Base-by-base conservation (phyloP, 192 early-diverging fungal genomes). In the Backusella macrospora region DNA sequence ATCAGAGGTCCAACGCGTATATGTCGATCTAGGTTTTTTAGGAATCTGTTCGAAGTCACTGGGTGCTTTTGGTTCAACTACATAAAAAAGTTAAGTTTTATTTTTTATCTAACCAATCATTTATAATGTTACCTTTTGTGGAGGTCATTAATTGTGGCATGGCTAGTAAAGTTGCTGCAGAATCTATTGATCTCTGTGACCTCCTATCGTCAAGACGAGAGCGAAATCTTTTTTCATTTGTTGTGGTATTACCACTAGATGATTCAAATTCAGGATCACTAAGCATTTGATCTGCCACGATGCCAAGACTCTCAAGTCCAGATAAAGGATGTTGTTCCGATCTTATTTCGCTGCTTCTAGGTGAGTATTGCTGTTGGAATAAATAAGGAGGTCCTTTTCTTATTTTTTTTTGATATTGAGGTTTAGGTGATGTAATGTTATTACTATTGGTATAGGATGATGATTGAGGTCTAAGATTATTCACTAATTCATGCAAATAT, bases 231-330 rank as follows among this genome's bases (percentile, higher is more conserved):
- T 45, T 42, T n/a, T 72, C 71, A 4, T 63, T 64, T 13, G 62
- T 12, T 18, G 43, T 15, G 13, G 15, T 16, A 18, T 10, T 44
- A 13, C 43, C 14, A n/a, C 15, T 45, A 4, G 52, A 72, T 12
- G 42, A 49, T 29, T 72, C 49, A 18, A 73, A 75, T 47, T 80
- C 78, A 16, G 73, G 76, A 39, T 81, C 76, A 55, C 62, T 82
- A 1, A 82, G 69, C 80, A 82, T 78, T 63, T 82, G 80, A 21
- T 82, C 76, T 18, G 80, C 80, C 0, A 82, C 62, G 8, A 82
- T 76, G 15, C 76, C 80, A 4, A 82, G 47, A 45, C 74, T 78
- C 37, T 82, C 80, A 7, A 82, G 43, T 6, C 76, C 80, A 46
- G 80, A 82, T 16, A 68, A 34, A 15, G 73, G 70, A 38, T 79